Percentiles rank a stretch among this genome's conserved stretches.
phyloP scores from a whole-genome alignment of 2,329 filamentous ascomycete genomes.

The Endothia cerciana region DNA sequence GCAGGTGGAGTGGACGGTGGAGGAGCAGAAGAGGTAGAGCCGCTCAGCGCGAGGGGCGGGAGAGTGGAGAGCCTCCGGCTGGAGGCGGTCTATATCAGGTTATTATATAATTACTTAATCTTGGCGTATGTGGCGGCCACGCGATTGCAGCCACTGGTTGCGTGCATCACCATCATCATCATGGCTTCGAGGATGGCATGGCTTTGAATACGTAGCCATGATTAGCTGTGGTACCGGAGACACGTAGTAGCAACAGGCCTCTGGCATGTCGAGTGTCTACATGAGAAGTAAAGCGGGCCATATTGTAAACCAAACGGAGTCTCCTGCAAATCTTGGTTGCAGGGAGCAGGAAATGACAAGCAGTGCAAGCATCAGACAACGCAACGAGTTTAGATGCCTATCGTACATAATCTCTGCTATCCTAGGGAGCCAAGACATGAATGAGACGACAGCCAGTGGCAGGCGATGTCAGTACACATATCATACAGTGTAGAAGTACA shows the following conservation, averaged over 20 bases:
- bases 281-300: neutral
- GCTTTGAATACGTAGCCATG: too few relatives aligned
- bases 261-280: neutral
- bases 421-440: neutral
- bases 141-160: too few relatives aligned
- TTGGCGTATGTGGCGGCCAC: too few relatives aligned
- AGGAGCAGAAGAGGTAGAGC: neutral
- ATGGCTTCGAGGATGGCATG: too few relatives aligned
- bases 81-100: too few relatives aligned
- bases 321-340: too few relatives aligned
- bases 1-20: conserved; percentile 16
- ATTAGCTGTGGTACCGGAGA: too few relatives aligned
- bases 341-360: too few relatives aligned
- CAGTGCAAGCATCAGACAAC: neutral
- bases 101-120: neutral
- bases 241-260: too few relatives aligned
- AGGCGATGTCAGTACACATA: neutral
- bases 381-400: neutral
- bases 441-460: neutral
- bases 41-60: neutral
- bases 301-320: neutral
- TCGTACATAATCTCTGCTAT: neutral
- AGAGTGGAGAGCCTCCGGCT: too few relatives aligned
- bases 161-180: too few relatives aligned
- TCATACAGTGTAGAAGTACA: neutral